phyloP scores from a whole-genome alignment of 2,329 filamentous ascomycete species.

The Fusarium burgessii region DNA sequence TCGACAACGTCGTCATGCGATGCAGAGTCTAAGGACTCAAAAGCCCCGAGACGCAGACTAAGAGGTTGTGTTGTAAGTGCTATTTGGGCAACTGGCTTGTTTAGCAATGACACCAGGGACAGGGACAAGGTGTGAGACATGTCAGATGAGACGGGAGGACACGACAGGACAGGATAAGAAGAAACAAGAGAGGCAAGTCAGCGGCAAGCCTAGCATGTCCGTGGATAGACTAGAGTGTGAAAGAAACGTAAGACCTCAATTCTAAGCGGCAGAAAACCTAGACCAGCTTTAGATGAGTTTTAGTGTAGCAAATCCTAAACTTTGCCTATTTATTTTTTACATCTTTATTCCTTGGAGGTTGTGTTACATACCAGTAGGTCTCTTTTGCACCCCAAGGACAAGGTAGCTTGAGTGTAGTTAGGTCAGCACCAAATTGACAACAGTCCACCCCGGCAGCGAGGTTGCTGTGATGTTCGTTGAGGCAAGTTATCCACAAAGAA shows the following conservation, averaged over 20 bases:
- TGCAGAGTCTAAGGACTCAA: conserved; percentile 31
- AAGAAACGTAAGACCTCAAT: too few relatives aligned
- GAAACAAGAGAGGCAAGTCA: conserved; percentile 19
- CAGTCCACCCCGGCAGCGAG: neutral
- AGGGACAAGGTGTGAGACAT: conserved; percentile 33
- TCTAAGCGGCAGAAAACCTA: too few relatives aligned
- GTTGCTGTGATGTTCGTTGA: neutral
- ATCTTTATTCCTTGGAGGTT: too few relatives aligned
- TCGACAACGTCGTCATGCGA: conserved; percentile 41
- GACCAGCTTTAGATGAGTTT: too few relatives aligned
- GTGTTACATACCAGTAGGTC: too few relatives aligned
- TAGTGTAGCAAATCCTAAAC: too few relatives aligned
- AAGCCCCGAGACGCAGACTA: conserved; percentile 36
- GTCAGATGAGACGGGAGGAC: conserved; percentile 34
- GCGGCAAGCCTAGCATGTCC: conserved; percentile 20
- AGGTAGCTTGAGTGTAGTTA: neutral
- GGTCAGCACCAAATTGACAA: conserved; percentile 4
- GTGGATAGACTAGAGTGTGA: neutral
- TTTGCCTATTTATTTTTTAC: too few relatives aligned
- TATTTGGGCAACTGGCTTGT: conserved; percentile 18
- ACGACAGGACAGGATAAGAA: conserved; percentile 26
- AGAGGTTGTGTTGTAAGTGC: conserved; percentile 30
- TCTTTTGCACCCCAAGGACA: neutral
- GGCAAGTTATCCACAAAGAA: conserved; percentile 8
- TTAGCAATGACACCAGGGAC: conserved; percentile 24